phyloP scores from a whole-genome alignment of 2,329 filamentous ascomycete species.

The Cryoendolithus antarcticus region DNA sequence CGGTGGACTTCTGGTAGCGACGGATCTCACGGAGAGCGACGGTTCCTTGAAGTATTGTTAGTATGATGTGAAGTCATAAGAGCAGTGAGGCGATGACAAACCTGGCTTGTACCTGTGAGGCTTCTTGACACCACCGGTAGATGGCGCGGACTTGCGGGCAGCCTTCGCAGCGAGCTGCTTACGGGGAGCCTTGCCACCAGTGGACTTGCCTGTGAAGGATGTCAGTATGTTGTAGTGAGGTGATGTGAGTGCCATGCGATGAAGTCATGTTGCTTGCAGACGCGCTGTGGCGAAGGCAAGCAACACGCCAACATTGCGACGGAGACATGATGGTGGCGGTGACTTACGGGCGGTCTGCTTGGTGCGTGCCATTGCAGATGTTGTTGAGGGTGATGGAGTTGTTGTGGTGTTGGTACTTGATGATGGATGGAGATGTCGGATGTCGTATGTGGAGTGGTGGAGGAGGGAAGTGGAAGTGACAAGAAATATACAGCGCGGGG shows the following conservation, averaged over 20 bases:
- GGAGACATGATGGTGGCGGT: conserved; percentile 34
- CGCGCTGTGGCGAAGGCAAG: conserved; percentile 8
- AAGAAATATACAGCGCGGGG: conserved; percentile 7
- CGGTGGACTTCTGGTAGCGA: conserved; percentile 77
- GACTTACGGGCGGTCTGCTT: conserved; percentile 46
- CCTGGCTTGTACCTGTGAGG: conserved; percentile 43
- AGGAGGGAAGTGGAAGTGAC: conserved; percentile 1
- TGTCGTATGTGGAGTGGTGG: conserved; percentile 6
- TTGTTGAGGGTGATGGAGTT: conserved; percentile 17
- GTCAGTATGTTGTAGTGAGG: conserved; percentile 20
- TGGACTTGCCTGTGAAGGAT: conserved; percentile 51
- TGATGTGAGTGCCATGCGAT: conserved; percentile 9
- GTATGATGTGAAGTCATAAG: conserved; percentile 7
- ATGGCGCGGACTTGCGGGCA: conserved; percentile 93
- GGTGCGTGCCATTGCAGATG: conserved; percentile 38
- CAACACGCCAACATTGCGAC: conserved; percentile 40
- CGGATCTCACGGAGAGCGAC: conserved; percentile 84
- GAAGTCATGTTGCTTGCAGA: conserved; percentile 5
- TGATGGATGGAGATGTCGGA: conserved; percentile 8
- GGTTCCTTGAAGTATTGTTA: conserved; percentile 46
- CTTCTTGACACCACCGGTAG: conserved; percentile 62
- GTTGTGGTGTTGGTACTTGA: conserved; percentile 20
- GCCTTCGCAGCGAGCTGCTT: conserved; percentile 99
- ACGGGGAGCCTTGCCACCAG: conserved; percentile 60
- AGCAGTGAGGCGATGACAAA: conserved; percentile 14